Percentiles rank a stretch among this genome's conserved stretches.
These are phyloP conservation scores for Leucaena leucocephala DNA, from an alignment of 306 rosid species.

Conservation along the genomic window DNA sequence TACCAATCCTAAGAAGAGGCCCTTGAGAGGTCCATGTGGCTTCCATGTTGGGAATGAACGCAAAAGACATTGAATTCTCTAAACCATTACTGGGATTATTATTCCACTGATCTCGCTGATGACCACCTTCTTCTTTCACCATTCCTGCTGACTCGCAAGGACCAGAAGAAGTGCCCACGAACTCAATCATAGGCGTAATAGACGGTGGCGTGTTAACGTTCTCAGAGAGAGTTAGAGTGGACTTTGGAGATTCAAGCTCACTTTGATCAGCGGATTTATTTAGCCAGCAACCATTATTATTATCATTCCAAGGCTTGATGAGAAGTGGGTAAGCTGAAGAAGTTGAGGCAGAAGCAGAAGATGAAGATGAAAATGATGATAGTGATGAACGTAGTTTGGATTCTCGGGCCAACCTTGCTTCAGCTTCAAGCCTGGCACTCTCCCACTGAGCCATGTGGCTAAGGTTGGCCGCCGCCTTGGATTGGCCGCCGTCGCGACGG, in stretches of 20 bases:
- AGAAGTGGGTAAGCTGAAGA: conserved; percentile 34
- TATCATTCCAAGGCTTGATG: conserved; percentile 30
- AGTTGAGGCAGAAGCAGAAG: conserved; percentile 31
- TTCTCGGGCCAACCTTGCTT: conserved; percentile 85
- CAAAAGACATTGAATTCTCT: conserved; percentile 53
- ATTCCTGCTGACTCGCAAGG: conserved; percentile 43
- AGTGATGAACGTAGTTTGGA: conserved; percentile 61
- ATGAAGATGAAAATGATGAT: conserved; percentile 32
- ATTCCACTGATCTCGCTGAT: no score
- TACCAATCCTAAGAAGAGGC: conserved; percentile 33
- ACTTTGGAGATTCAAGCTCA: conserved; percentile 64
- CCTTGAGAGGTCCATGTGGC: conserved; percentile 42
- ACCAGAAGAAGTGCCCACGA: conserved; percentile 55
- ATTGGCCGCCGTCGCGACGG: conserved; percentile 43
- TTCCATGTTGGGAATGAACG: conserved; percentile 47
- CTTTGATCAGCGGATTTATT: conserved; percentile 27
- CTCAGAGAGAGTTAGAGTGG: conserved; percentile 62
- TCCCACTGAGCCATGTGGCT: conserved; percentile 99
- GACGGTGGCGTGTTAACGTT: conserved; percentile 27
- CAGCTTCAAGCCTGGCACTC: conserved; percentile 96
- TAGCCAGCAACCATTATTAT: conserved; percentile 37
- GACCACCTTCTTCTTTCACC: conserved; percentile 58
- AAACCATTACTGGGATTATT: conserved; percentile 41
- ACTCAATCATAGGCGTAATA: conserved; percentile 51
- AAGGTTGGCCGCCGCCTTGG: conserved; percentile 74